Conservation (phyloP, 495 filamentous ascomycete genomes). For the Letharia lupina region DNA sequence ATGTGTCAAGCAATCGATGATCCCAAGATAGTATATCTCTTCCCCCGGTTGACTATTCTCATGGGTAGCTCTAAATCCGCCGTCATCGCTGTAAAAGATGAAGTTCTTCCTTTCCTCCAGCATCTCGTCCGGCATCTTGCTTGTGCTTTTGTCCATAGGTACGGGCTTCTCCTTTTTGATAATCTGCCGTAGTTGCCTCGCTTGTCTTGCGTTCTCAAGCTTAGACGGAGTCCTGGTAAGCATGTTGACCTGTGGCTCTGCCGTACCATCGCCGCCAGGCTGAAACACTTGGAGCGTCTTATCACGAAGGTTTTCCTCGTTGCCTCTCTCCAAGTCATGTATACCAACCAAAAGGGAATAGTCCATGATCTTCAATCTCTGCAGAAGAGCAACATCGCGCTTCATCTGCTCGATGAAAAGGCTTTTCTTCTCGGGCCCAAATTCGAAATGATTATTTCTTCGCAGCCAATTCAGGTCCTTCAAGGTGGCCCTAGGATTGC, state of each 20-base stretch:
- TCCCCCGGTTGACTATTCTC: constrained; percentile 78
- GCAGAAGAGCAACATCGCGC: constrained; percentile 74
- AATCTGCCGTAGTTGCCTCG: constrained; percentile 81
- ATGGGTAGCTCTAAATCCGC: constrained; percentile 87
- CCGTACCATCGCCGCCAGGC: constrained; percentile 64
- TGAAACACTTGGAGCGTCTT: constrained; percentile 95
- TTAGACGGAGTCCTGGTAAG: constrained; percentile 91
- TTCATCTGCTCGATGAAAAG: constrained; percentile 83
- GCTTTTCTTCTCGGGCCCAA: constrained; percentile 77
- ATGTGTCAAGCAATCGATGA: constrained; percentile 96
- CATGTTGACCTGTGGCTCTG: constrained; percentile 47
- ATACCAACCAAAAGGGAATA: constrained; percentile 94
- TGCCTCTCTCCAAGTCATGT: constrained; percentile 79
- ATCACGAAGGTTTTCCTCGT: constrained; percentile 90
- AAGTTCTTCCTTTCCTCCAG: constrained; percentile 59
- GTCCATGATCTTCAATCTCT: constrained; percentile 93
- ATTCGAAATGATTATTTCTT: constrained; percentile 72
- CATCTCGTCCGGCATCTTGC: constrained; percentile 84
- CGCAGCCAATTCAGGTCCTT: constrained; percentile 98
- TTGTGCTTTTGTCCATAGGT: constrained; percentile 71
- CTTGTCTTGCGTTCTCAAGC: constrained; percentile 85
- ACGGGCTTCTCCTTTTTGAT: constrained; percentile 89
- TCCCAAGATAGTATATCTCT: constrained; percentile 94
- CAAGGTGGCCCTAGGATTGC: constrained; percentile 84
- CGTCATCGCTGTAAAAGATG: constrained; percentile 88